Evolutionary conservation across 2,329 filamentous ascomycete species (phyloP).

Genomic region (Didymella pomorum): DNA sequence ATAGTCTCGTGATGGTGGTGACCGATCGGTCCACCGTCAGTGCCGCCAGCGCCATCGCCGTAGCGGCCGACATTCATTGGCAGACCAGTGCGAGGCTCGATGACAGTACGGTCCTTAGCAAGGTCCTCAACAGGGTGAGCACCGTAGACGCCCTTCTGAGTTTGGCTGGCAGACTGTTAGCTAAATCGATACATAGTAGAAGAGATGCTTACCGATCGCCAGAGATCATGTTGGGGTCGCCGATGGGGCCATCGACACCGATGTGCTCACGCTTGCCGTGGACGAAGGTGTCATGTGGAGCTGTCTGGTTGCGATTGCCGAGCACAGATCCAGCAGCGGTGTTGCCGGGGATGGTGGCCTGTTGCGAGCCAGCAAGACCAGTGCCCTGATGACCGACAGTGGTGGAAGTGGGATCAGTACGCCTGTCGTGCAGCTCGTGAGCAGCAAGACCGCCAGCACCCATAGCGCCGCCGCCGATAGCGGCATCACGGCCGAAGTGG

Average conservation of each 20-base stretch:
- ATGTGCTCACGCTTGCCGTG: slow-evolving; percentile 38
- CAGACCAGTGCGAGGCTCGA: slow-evolving; percentile 52
- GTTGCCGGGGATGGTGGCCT: slow-evolving; percentile 15
- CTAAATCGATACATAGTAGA: neutral
- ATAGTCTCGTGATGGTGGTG: slow-evolving; percentile 21
- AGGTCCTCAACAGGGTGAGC: slow-evolving; percentile 29
- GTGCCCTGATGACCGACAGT: slow-evolving; percentile 1
- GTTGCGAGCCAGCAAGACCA: slow-evolving; percentile 10
- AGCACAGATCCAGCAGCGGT: slow-evolving; percentile 3
- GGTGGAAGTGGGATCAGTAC: neutral
- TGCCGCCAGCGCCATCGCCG: slow-evolving; percentile 49
- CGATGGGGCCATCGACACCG: slow-evolving; percentile 44
- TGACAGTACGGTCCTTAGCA: slow-evolving; percentile 37
- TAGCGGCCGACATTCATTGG: slow-evolving; percentile 53
- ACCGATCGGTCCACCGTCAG: slow-evolving; percentile 43
- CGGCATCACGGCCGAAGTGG: slow-evolving; percentile 37
- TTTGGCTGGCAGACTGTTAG: slow-evolving; percentile 23
- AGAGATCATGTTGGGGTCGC: slow-evolving; percentile 34
- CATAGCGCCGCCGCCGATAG: slow-evolving; percentile 39
- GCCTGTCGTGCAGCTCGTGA: slow-evolving; percentile 34
- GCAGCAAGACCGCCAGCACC: slow-evolving; percentile 41
- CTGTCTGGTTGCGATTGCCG: slow-evolving; percentile 8
- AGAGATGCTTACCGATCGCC: slow-evolving; percentile 38
- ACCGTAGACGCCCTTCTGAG: slow-evolving; percentile 29
- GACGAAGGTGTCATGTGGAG: slow-evolving; percentile 7